Evolutionary conservation across 2,329 filamentous ascomycete genomes (phyloP).

Genomic region (Sporothrix globosa): DNA sequence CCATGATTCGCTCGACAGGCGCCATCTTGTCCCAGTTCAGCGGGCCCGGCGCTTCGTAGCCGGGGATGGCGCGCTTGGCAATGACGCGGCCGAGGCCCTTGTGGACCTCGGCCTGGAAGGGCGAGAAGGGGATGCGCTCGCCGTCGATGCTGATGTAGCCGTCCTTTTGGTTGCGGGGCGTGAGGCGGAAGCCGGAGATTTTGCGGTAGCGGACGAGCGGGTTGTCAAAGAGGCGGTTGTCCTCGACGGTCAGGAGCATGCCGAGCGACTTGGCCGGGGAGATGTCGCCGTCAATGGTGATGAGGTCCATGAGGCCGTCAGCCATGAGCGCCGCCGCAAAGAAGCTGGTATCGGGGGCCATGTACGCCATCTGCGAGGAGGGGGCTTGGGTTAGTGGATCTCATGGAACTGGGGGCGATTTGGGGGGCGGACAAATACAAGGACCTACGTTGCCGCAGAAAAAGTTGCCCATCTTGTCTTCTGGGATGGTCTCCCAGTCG

Average conservation of each 20-base stretch:
- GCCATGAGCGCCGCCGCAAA: slow-evolving; percentile 80
- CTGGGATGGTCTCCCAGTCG: slow-evolving; percentile 73
- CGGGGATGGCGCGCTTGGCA: slow-evolving; percentile 68
- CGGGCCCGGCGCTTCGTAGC: slow-evolving; percentile 69
- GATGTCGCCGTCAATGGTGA: slow-evolving; percentile 78
- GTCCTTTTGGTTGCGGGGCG: slow-evolving; percentile 68
- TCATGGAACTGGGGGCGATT: too few relatives aligned
- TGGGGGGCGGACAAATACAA: background rate
- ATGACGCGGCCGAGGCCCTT: slow-evolving; percentile 80
- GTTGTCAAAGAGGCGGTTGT: slow-evolving; percentile 77
- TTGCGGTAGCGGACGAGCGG: slow-evolving; percentile 80
- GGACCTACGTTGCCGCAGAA: slow-evolving; percentile 80
- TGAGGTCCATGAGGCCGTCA: slow-evolving; percentile 84
- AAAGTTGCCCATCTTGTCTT: slow-evolving; percentile 84
- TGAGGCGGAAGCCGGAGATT: slow-evolving; percentile 82
- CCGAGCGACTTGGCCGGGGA: slow-evolving; percentile 66
- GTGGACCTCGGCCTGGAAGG: slow-evolving; percentile 91
- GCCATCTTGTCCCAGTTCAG: slow-evolving; percentile 52
- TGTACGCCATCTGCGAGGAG: slow-evolving; percentile 72
- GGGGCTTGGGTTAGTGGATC: too few relatives aligned
- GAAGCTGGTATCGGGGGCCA: slow-evolving; percentile 85
- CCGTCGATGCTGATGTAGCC: slow-evolving; percentile 96
- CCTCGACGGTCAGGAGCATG: slow-evolving; percentile 72
- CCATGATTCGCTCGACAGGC: slow-evolving; percentile 40
- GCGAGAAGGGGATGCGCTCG: slow-evolving; percentile 81